phyloP scores from a whole-genome alignment of 106 monocot species.

The Dioscorea zingiberensis region DNA sequence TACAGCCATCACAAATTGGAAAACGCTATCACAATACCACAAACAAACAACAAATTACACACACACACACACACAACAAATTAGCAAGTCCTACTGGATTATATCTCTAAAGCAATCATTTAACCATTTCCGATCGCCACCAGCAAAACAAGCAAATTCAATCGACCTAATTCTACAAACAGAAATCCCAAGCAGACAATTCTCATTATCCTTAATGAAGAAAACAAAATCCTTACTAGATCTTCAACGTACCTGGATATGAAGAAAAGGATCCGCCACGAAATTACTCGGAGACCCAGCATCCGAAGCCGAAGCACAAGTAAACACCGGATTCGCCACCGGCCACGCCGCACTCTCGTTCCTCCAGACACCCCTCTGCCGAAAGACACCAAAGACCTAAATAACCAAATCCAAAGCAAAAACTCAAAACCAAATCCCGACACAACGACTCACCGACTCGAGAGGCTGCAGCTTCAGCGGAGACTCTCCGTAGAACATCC shows the following conservation, averaged over 20 bases:
- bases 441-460: slow-evolving; percentile 37
- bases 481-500: slow-evolving; percentile 80
- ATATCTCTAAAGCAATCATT: too few relatives aligned
- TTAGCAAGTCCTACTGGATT: too few relatives aligned
- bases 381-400: not conserved
- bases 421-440: not conserved
- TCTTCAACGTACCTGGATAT: slow-evolving; percentile 43
- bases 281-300: slow-evolving; percentile 78
- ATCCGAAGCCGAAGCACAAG: slow-evolving; percentile 56
- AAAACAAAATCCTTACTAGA: not conserved
- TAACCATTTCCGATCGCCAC: too few relatives aligned
- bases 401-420: not conserved
- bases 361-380: slow-evolving; percentile 55
- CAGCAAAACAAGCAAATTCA: not conserved
- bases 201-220: too few relatives aligned
- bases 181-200: not conserved
- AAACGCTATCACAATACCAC: too few relatives aligned
- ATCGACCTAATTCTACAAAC: not conserved
- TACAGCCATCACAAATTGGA: not conserved
- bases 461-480: slow-evolving; percentile 74
- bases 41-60: too few relatives aligned
- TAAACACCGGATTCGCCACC: slow-evolving; percentile 78
- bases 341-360: slow-evolving; percentile 77
- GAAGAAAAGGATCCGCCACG: slow-evolving; percentile 89
- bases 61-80: too few relatives aligned